Percentiles rank a stretch among this genome's conserved stretches.
These are phyloP conservation scores for Tieghemiomyces parasiticus DNA, from an alignment of 192 early-diverging fungal species.

Conservation along the genomic window DNA sequence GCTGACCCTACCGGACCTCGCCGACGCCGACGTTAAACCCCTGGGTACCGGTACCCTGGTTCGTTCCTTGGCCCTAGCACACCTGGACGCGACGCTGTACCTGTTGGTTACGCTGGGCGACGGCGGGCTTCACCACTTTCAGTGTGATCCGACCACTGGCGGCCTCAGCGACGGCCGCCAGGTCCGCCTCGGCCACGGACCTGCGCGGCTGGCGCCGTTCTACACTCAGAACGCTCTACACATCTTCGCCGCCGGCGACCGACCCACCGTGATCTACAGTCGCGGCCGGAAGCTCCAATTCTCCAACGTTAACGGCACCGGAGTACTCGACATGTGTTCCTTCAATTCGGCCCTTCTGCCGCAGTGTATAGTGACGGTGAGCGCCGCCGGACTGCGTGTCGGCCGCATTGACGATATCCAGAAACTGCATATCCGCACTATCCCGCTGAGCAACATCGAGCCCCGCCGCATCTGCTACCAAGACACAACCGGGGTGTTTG, in stretches of 20 bases:
- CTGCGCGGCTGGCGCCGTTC: slow-evolving; percentile 44
- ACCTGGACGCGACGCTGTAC: slow-evolving; percentile 49
- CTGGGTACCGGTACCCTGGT: slow-evolving; percentile 42
- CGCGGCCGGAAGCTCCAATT: slow-evolving; percentile 55
- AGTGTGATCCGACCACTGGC: slow-evolving; percentile 25
- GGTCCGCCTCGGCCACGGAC: slow-evolving; percentile 63
- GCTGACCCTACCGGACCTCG: slow-evolving; percentile 39
- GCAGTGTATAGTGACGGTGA: slow-evolving; percentile 47
- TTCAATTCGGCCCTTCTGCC: slow-evolving; percentile 38
- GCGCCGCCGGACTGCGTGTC: slow-evolving; percentile 40
- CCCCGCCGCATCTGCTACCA: slow-evolving; percentile 54
- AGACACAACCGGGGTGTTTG: slow-evolving; percentile 37
- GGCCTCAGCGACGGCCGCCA: slow-evolving; percentile 34
- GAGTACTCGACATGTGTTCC: slow-evolving; percentile 43
- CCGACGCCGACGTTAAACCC: slow-evolving; percentile 22
- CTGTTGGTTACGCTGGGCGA: slow-evolving; percentile 72
- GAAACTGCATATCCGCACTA: slow-evolving; percentile 62
- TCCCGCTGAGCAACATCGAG: slow-evolving; percentile 44
- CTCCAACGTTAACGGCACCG: slow-evolving; percentile 64
- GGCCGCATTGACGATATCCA: slow-evolving; percentile 69
- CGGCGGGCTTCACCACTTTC: slow-evolving; percentile 64
- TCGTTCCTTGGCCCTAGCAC: slow-evolving; percentile 45
- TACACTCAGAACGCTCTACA: slow-evolving; percentile 20
- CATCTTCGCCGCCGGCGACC: slow-evolving; percentile 72
- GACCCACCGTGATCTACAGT: slow-evolving; percentile 64